Evolutionary conservation across 176 grass and related monocot genomes (phyloP), one percentile per base, ranked within the genome.

Genomic region (Elymus sibiricus): DNA sequence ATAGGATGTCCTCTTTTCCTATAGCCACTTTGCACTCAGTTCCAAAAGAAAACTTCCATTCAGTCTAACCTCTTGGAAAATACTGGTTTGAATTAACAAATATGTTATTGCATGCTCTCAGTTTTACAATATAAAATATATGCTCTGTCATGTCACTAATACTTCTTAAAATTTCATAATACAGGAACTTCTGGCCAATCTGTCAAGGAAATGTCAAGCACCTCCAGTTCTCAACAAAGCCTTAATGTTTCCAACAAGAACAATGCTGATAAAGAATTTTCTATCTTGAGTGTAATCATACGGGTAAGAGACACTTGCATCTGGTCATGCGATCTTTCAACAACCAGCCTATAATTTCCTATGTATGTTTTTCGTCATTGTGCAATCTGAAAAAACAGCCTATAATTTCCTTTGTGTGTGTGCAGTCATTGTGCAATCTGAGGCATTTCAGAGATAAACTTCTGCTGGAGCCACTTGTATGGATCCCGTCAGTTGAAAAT

Each of bases 401-500:
- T 83, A 11, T 83, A 60, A 61, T 74, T 74, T 83, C 35, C 5
- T 61, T 15, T 73, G 4, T 74, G n/a, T 83, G 26, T 5, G 5
- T 32, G 82, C 82, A 74, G 55, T 46, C 82, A 44, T 62, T 83
- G 25, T 74, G 69, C 69, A 32, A 46, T 56, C 71, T 83, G 69
- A 46, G 69, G 17, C 27, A 14, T 73, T 61, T 83, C n/a, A 61
- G 53, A 61, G 35, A 61, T 61, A 39, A n/a, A 3, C 13, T 83
- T 83, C 51, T 83, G 60, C 61, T 5, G 9, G 35, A 8, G 38
- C 68, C 34, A 61, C 17, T 70, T 74, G 49, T 1, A 22, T 61
- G 81, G 32, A 59, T 72, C 32, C 9, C 5, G 9, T 28, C n/a
- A 10, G 66, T n/a, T 11, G 64, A 82, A 2, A 32, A 25, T 24